phyloP scores from a whole-genome alignment of 352 stramenopile species.

The Pythium aphanidermatum region DNA sequence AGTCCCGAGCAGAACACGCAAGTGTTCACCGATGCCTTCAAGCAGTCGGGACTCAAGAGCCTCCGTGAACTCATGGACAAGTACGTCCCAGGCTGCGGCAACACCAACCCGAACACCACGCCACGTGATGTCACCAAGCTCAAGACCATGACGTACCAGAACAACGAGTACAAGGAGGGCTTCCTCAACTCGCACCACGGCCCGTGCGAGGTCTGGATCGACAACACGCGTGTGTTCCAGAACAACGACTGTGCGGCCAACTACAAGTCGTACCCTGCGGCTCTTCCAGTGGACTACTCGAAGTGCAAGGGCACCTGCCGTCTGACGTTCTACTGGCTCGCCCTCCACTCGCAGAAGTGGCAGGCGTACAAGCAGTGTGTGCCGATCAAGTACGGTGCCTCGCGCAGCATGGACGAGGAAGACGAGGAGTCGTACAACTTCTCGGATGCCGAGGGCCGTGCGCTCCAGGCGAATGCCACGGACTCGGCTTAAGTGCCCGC shows the following conservation, averaged over 20 bases:
- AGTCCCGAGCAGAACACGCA: constrained; percentile 12
- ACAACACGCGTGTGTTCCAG: constrained; percentile 16
- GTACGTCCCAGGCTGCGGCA: constrained; percentile 14
- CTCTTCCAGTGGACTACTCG: constrained; percentile 39
- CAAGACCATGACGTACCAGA: constrained; percentile 25
- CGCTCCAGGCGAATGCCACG: constrained; percentile 8
- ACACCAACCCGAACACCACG: constrained; percentile 13
- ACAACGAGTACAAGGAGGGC: constrained; percentile 34
- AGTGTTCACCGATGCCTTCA: constrained; percentile 17
- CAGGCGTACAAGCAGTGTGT: constrained; percentile 25
- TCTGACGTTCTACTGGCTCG: constrained; percentile 36
- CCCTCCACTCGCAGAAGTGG: constrained; percentile 22
- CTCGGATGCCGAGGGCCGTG: constrained; percentile 28
- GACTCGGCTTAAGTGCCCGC: not conserved
- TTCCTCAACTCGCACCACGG: constrained; percentile 31
- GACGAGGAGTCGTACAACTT: constrained; percentile 19
- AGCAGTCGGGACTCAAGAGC: constrained; percentile 9
- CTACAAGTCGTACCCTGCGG: constrained; percentile 27
- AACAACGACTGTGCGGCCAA: constrained; percentile 29
- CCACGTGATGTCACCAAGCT: constrained; percentile 13
- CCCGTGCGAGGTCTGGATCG: constrained; percentile 21
- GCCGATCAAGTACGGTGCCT: constrained; percentile 17
- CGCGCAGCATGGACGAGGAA: constrained; percentile 7
- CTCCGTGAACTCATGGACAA: constrained; percentile 21
- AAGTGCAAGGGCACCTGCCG: constrained; percentile 26